Percentiles rank a stretch among this genome's conserved stretches.
Conservation (phyloP, 495 filamentous ascomycete genomes). For the Neurospora sp. region DNA sequence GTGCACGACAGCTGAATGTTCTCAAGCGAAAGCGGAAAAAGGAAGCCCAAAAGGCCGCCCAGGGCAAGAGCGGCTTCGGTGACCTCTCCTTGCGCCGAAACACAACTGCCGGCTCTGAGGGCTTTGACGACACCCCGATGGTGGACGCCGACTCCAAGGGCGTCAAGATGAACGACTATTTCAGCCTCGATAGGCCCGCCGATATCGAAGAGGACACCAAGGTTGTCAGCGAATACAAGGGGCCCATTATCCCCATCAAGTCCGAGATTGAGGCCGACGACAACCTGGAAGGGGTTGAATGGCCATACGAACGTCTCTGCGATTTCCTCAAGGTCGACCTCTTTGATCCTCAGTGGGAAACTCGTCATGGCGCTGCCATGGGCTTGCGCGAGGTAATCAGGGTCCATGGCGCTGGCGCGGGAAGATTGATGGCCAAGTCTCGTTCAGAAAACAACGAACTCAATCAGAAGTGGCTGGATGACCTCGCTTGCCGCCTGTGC, state of each 20-base stretch:
- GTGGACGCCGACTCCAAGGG: conserved; percentile 50
- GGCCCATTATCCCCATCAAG: conserved; percentile 50
- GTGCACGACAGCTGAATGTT: conserved; percentile 85
- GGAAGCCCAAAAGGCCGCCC: conserved; percentile 69
- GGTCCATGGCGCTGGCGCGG: conserved; percentile 87
- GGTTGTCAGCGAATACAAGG: conserved; percentile 93
- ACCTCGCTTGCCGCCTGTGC: conserved; percentile 82
- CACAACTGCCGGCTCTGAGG: conserved; percentile 44
- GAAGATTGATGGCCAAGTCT: conserved; percentile 59
- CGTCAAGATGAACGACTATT: conserved; percentile 76
- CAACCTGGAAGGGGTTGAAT: conserved; percentile 70
- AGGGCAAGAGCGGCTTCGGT: conserved; percentile 62
- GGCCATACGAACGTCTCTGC: conserved; percentile 90
- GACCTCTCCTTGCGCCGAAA: conserved; percentile 66
- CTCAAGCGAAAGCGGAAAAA: conserved; percentile 84
- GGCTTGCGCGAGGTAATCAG: conserved; percentile 85
- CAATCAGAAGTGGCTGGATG: conserved; percentile 81
- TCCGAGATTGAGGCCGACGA: conserved; percentile 58
- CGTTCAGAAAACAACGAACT: conserved; percentile 63
- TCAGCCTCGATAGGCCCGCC: conserved; percentile 63
- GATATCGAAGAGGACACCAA: conserved; percentile 80
- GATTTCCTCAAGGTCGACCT: conserved; percentile 87
- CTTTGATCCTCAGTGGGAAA: conserved; percentile 92
- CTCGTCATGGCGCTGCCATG: conserved; percentile 95
- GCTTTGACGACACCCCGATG: conserved; percentile 47